Conservation (phyloP, 176 grass and related monocot species). For the Alloteropsis semialata region DNA sequence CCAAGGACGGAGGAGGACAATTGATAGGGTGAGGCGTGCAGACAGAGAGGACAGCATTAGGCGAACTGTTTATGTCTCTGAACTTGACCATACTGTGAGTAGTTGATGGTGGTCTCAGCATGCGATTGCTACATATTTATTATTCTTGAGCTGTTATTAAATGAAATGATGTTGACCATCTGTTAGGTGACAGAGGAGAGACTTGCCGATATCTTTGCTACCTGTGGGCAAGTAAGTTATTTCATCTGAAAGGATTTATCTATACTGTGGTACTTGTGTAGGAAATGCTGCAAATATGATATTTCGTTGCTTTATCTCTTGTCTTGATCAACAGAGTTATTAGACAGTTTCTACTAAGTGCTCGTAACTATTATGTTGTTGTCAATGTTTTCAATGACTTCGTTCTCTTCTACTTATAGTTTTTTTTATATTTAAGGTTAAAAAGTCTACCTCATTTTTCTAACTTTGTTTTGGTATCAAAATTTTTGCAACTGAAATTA, state of each 20-base stretch:
- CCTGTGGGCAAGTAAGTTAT: conserved; percentile 83
- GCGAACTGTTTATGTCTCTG: conserved; percentile 88
- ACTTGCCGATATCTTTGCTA: conserved; percentile 91
- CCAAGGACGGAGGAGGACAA: conserved; percentile 56
- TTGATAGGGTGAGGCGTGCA: conserved; percentile 54
- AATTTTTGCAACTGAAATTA: background rate
- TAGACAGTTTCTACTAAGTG: background rate
- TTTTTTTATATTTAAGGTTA: background rate
- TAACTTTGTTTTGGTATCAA: background rate
- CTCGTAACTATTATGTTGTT: background rate
- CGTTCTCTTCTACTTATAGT: background rate
- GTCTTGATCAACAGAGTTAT: background rate
- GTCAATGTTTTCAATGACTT: background rate
- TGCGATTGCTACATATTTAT: background rate
- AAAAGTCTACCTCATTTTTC: background rate
- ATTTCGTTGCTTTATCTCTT: background rate
- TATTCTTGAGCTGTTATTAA: background rate
- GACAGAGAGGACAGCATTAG: conserved; percentile 82
- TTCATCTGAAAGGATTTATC: conserved; percentile 4
- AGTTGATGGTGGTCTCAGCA: conserved; percentile 30
- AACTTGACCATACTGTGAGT: conserved; percentile 83
- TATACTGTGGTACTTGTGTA: background rate
- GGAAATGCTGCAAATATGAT: background rate
- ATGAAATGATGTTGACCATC: conserved; percentile 30
- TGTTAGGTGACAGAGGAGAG: conserved; percentile 94